These are phyloP conservation scores for Beauveria rudraprayagi DNA, from an alignment of 2,329 filamentous ascomycete species.

Conservation along the genomic window DNA sequence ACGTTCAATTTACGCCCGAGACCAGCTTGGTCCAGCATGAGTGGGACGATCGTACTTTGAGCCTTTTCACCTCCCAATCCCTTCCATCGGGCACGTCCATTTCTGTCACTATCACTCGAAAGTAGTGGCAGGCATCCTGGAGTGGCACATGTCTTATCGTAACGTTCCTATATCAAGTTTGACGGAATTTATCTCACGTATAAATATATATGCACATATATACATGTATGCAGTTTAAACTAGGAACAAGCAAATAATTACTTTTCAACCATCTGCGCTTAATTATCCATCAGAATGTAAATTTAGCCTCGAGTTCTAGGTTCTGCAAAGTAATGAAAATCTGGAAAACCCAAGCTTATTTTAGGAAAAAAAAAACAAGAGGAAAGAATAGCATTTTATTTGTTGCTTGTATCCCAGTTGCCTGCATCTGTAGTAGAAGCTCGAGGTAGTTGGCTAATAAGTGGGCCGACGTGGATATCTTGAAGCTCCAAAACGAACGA, in stretches of 20 bases:
- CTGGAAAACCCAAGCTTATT: no score
- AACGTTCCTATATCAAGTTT: not conserved
- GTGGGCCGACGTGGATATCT: not conserved
- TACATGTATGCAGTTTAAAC: no score
- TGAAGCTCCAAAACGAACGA: not conserved
- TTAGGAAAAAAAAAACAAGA: no score
- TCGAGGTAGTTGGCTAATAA: not conserved
- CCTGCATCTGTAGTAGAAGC: no score
- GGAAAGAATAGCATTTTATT: no score
- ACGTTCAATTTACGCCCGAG: slow-evolving; percentile 5
- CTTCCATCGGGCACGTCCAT: not conserved
- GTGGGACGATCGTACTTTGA: slow-evolving; percentile 12
- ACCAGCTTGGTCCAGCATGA: slow-evolving; percentile 9
- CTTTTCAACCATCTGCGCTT: no score
- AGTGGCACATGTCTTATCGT: not conserved
- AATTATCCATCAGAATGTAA: no score
- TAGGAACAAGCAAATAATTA: no score
- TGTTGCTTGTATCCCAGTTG: no score
- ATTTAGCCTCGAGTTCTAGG: no score
- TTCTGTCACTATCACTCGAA: slow-evolving; percentile 7
- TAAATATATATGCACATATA: no score
- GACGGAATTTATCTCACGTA: not conserved
- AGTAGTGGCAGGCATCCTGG: not conserved
- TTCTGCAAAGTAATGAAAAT: no score
- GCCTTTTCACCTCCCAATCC: slow-evolving; percentile 11